Evolutionary conservation across 495 filamentous ascomycete genomes (phyloP).

Genomic region (Penicillium desertorum): DNA sequence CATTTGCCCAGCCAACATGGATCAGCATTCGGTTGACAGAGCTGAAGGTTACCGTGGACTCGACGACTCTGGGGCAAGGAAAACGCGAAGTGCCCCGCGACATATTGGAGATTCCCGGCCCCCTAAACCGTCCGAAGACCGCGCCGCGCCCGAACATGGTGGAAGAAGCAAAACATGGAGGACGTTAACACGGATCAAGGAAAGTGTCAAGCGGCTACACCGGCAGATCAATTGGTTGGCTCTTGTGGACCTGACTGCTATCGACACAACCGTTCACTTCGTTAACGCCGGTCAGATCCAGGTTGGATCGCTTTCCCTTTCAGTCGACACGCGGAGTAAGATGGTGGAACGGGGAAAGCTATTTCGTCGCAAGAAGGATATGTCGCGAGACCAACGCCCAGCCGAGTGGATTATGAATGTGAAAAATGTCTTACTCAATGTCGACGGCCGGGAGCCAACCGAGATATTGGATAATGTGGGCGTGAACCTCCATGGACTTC

Average conservation of each 20-base stretch:
- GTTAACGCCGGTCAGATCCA: slow-evolving; percentile 80
- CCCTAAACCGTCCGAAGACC: slow-evolving; percentile 27
- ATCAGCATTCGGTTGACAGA: slow-evolving; percentile 84
- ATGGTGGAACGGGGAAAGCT: slow-evolving; percentile 88
- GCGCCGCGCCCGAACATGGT: slow-evolving; percentile 26
- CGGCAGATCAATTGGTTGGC: slow-evolving; percentile 84
- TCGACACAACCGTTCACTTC: slow-evolving; percentile 71
- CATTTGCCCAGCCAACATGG: slow-evolving; percentile 97
- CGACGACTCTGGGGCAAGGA: slow-evolving; percentile 54
- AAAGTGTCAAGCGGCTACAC: slow-evolving; percentile 81
- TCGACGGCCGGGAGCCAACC: slow-evolving; percentile 78
- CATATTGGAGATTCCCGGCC: slow-evolving; percentile 25
- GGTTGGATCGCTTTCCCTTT: slow-evolving; percentile 77
- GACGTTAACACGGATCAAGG: slow-evolving; percentile 70
- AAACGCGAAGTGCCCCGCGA: slow-evolving; percentile 35
- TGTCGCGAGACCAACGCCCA: slow-evolving; percentile 69
- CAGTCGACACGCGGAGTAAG: slow-evolving; percentile 86
- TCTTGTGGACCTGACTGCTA: slow-evolving; percentile 85
- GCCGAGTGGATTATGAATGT: slow-evolving; percentile 92
- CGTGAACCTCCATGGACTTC: slow-evolving; percentile 84
- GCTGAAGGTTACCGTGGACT: slow-evolving; percentile 77
- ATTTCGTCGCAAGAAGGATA: slow-evolving; percentile 77
- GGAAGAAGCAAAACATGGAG: slow-evolving; percentile 73
- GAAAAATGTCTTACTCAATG: slow-evolving; percentile 82
- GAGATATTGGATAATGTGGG: slow-evolving; percentile 87